Evolutionary conservation across 2,329 filamentous ascomycete genomes (phyloP), one percentile per base, ranked within the genome.

Genomic region (Botrytis elliptica): DNA sequence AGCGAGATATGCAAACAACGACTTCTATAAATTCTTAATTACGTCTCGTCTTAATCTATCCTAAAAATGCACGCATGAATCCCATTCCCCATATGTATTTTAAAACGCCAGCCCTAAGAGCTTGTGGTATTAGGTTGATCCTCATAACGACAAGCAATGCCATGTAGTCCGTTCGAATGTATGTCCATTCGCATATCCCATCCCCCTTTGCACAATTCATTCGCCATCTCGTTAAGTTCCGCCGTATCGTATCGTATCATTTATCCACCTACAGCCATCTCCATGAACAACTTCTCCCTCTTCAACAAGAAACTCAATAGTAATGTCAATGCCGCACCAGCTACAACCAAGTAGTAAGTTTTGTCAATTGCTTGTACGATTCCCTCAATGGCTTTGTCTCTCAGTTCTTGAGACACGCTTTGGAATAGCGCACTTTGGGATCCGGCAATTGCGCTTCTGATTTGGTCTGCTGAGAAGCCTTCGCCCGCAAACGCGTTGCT

Each of bases 261-360:
- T 9, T 55, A 71, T 25, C 40, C 60, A 40, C 64, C 73, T 25
- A 72, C 74, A 68, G 63, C 63, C 33, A 71, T 62, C 52, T 71
- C 68, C 68, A 74, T 57, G n/a, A 70, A 67, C 10, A 77, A 44
- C 55, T 73, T 77, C 64, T 80, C 79, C 40, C 75, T 75, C 74
- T 77, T 80, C 77, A 81, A 75, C n/a, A 78, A 75, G 22, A 78
- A 22, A 16, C 77, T 77, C n/a, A 75, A 67, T 8, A 81, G 72
- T 20, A 80, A 46, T 2, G 71, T 73, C 4, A 81, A 57, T 20
- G 79, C 79, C 5, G 79, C 80, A 29, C 77, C 77, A 0, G 74
- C 77, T 70, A 81, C 78, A 42, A 77, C 75, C 12, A 81, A 60
- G 9, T 79, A 77, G 63, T 79, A 81, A 16, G 76, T 77, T 55